Conservation (phyloP, 2,329 filamentous ascomycete species). For the Fusarium hostae region DNA sequence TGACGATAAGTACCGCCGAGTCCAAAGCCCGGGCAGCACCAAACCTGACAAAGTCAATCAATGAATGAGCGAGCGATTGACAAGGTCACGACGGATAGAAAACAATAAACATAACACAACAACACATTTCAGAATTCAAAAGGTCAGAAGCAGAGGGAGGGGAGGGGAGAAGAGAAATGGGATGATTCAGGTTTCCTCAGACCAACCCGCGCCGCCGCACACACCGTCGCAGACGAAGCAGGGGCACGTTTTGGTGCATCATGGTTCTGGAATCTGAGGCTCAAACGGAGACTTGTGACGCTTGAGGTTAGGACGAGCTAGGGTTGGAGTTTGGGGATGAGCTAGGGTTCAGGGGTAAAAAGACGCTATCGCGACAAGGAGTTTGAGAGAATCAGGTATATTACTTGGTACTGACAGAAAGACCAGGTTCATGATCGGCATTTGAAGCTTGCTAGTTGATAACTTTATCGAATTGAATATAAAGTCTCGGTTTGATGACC, state of each 20-base stretch:
- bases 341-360: slow-evolving; percentile 22
- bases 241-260: slow-evolving; percentile 17
- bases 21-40: slow-evolving; percentile 31
- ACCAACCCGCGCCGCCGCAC: slow-evolving; percentile 12
- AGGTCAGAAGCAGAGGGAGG: slow-evolving; percentile 24
- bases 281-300: slow-evolving; percentile 43
- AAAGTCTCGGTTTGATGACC: not conserved
- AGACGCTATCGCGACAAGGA: slow-evolving; percentile 25
- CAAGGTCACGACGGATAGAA: slow-evolving; percentile 19
- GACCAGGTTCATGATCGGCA: slow-evolving; percentile 12
- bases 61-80: slow-evolving; percentile 33
- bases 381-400: not conserved
- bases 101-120: slow-evolving; percentile 18
- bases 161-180: slow-evolving; percentile 29
- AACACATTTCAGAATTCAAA: slow-evolving; percentile 14
- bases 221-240: slow-evolving; percentile 19
- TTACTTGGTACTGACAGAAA: not conserved
- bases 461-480: slow-evolving; percentile 10
- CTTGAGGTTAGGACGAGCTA: slow-evolving; percentile 35
- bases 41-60: slow-evolving; percentile 11
- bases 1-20: slow-evolving; percentile 21
- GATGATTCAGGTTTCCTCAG: slow-evolving; percentile 28
- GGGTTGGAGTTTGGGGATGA: slow-evolving; percentile 29
- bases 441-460: not conserved
- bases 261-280: slow-evolving; percentile 39